Evolutionary conservation across 1,284 basidiomycete genomes (phyloP), one percentile per base, ranked within the genome.

Genomic region (Cryptococcus jaspeensis): DNA sequence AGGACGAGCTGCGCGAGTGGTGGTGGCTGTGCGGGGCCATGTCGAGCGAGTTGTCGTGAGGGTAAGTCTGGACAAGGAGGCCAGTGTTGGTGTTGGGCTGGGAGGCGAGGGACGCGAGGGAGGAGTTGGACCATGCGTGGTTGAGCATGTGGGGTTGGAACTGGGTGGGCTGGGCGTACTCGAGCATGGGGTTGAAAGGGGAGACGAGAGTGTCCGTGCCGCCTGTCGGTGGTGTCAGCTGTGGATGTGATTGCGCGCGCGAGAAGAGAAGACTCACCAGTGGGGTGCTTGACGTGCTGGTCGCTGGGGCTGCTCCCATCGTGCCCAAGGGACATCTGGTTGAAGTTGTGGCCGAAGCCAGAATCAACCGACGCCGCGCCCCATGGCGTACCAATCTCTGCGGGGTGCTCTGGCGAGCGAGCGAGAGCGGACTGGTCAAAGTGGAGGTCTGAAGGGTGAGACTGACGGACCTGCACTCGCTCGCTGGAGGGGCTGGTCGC

Each of bases 91-190:
- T 20, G 18, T 39, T 42, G 35, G 53, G 56, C 13, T 53, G 53
- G 4, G 62, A 56, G 12, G 42, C 35, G n/a, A 60, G 32, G 7
- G 62, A 64, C 23, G 53, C 48, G 28, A 65, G 48, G 22, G 64
- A 62, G 1, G 60, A 61, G 20, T 36, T 41, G 2, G 65, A 66
- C 7, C 62, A 60, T 2, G 59, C 54, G 47, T 63, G 64, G 18
- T 52, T 56, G 48, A 66, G 61, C 8, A 58, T 40, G 35, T 63
- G 59, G 16, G 50, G 48, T 11, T 49, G 44, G n/a, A 18, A 44
- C 28, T 25, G 12, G 48, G 41, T 8, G 41, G 37, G 18, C 42
- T 28, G 16, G 25, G 53, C 11, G 22, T 55, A 55, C 5, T 55
- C 53, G 23, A 49, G 32, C 36, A 36, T 25, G 16, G 53, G 38